Evolutionary conservation across 768 basidiomycete genomes (phyloP).

Genomic region (Amyloporia xantha): DNA sequence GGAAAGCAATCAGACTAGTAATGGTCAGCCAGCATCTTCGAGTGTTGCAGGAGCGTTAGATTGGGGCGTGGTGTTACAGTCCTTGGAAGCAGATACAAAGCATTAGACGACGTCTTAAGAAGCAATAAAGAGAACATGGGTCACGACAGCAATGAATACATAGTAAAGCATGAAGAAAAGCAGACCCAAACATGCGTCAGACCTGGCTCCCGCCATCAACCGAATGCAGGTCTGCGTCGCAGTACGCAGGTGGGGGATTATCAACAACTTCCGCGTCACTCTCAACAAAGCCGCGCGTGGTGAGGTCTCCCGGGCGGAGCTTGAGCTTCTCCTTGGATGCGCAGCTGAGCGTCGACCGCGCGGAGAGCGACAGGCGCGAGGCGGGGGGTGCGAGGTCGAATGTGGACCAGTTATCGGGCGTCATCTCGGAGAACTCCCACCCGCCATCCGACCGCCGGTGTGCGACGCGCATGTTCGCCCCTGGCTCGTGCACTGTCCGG

Average conservation of each 20-base stretch:
- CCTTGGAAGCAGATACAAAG: too few relatives aligned
- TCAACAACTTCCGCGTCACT: conserved; percentile 13
- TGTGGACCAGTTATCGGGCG: conserved; percentile 7
- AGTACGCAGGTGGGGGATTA: conserved; percentile 14
- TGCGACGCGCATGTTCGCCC: conserved; percentile 53
- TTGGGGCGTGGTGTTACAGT: too few relatives aligned
- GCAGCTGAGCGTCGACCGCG: conserved; percentile 1
- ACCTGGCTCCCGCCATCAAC: too few relatives aligned
- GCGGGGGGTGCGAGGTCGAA: conserved; percentile 6
- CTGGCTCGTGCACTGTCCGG: conserved; percentile 46
- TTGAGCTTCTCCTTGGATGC: conserved; percentile 12
- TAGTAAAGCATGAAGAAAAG: too few relatives aligned
- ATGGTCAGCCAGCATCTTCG: too few relatives aligned
- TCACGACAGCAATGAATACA: too few relatives aligned
- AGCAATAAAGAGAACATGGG: too few relatives aligned
- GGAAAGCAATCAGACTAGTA: too few relatives aligned
- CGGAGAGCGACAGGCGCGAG: conserved; percentile 4
- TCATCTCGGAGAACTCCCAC: conserved; percentile 43
- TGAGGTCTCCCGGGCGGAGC: conserved; percentile 16
- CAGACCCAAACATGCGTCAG: too few relatives aligned
- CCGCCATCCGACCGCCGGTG: conserved; percentile 45
- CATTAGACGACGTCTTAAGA: too few relatives aligned
- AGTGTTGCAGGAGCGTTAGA: too few relatives aligned
- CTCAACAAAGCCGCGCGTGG: conserved; percentile 18
- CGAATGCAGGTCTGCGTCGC: conserved; percentile 4